A percentile compares a stretch with the other conserved stretches of the same genome.
These are phyloP conservation scores for Fusarium sp. DNA, from an alignment of 2,329 filamentous ascomycete species.

Conservation along the genomic window DNA sequence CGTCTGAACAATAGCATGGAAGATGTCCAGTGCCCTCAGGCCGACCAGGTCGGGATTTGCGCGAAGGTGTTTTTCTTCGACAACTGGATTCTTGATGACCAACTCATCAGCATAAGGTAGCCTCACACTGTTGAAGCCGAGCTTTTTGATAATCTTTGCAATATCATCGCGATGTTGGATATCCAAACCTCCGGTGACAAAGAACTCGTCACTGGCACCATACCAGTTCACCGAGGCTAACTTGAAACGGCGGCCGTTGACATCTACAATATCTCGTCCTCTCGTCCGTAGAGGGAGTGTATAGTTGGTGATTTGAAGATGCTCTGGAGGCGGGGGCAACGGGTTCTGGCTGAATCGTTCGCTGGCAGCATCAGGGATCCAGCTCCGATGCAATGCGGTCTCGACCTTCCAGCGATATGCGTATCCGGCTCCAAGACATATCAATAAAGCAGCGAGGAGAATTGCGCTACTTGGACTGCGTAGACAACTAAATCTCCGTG, in stretches of 20 bases:
- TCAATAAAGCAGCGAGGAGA: constrained; percentile 50
- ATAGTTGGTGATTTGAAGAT: constrained; percentile 59
- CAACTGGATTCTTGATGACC: constrained; percentile 67
- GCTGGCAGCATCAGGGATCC: constrained; percentile 61
- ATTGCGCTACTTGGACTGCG: constrained; percentile 42
- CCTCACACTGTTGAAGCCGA: constrained; percentile 78
- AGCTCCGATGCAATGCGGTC: constrained; percentile 55
- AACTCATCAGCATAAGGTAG: constrained; percentile 77
- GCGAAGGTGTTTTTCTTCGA: constrained; percentile 60
- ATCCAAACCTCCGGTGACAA: constrained; percentile 72
- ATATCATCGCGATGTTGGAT: constrained; percentile 70
- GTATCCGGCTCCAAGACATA: constrained; percentile 46
- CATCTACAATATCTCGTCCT: constrained; percentile 71
- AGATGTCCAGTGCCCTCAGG: constrained; percentile 68
- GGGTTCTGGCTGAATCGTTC: constrained; percentile 60
- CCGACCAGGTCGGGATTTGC: constrained; percentile 71
- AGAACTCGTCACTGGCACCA: constrained; percentile 73
- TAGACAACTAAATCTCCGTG: constrained; percentile 19
- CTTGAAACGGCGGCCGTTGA: constrained; percentile 66
- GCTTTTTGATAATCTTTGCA: constrained; percentile 65
- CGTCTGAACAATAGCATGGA: constrained; percentile 66
- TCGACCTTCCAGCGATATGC: constrained; percentile 59
- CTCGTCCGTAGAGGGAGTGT: constrained; percentile 67
- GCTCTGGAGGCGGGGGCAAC: constrained; percentile 56
- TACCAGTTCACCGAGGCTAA: constrained; percentile 77